phyloP scores from a whole-genome alignment of 768 basidiomycete species.

The Rickenella mellea region DNA sequence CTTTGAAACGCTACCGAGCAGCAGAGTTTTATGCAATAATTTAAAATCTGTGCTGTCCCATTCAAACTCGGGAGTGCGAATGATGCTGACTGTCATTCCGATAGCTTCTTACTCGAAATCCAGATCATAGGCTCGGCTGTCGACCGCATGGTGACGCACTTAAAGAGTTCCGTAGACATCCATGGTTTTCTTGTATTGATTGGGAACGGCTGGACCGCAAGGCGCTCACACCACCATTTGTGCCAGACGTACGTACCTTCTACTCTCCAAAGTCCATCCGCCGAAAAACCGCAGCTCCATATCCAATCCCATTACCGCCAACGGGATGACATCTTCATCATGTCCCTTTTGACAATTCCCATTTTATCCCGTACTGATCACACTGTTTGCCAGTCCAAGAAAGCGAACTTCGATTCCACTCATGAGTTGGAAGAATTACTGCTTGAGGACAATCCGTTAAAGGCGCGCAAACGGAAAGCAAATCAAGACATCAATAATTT shows the following conservation, averaged over 20 bases:
- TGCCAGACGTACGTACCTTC: conserved; percentile 32
- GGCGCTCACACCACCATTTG: conserved; percentile 31
- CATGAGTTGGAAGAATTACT: conserved; percentile 95
- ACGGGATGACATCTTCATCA: too few relatives aligned
- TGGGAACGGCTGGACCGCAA: conserved; percentile 36
- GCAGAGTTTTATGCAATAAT: neutral
- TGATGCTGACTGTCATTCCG: conserved; percentile 5
- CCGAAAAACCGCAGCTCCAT: too few relatives aligned
- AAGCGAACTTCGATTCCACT: conserved; percentile 98
- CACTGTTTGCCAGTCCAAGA: conserved; percentile 66
- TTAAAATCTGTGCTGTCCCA: neutral
- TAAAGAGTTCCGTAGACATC: conserved; percentile 54
- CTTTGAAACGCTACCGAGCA: conserved; percentile 1
- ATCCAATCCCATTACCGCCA: too few relatives aligned
- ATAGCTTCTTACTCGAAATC: conserved; percentile 84
- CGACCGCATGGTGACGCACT: conserved; percentile 71
- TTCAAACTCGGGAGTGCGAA: too few relatives aligned
- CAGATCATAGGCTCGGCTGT: conserved; percentile 72
- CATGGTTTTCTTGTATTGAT: conserved; percentile 35
- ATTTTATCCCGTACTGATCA: neutral
- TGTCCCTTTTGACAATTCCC: neutral
- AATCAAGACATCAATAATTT: conserved; percentile 76
- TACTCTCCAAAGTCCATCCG: too few relatives aligned
- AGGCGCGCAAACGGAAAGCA: conserved; percentile 86
- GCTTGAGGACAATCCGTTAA: conserved; percentile 93